Evolutionary conservation across 192 early-diverging fungal genomes (phyloP), one percentile per base, ranked within the genome.

Genomic region (Coemansia pectinata): DNA sequence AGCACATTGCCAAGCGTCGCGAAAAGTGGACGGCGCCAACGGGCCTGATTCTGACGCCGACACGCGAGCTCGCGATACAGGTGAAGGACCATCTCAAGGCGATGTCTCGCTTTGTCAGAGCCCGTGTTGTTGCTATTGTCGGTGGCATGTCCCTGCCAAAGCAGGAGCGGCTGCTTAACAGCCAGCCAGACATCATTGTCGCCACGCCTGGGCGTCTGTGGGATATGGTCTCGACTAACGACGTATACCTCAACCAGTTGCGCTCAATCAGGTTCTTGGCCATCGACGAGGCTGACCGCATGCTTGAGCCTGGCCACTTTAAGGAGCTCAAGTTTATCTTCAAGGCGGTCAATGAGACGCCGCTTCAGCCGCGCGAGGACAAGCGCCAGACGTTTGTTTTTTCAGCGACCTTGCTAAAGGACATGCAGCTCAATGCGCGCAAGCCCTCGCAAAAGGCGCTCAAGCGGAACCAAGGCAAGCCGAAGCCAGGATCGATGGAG

Each of bases 111-210:
- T 87, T 85, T 65, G 52, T 69, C 19, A 11, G 48, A 15, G 81
- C 62, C 41, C 93, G 85, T 40, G 83, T 96, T 23, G 86, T 91
- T 38, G 75, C 90, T 12, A 86, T 98, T 58, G 95, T 99, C 0
- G 97, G 97, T 62, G 97, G 97, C 23, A 97, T 99, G 92, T 91
- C 95, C 21, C 76, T 88, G 50, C 90, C 94, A 42, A 99, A 99
- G 74, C 97, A 99, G 75, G 85, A 89, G 41, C 86, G 97, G 11
- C 73, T 91, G 45, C 41, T 99, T 50, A 73, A 82, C 42, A 73
- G 75, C 31, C 71, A 78, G 25, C 92, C 93, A 0, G 86, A 93
- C 62, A 86, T 94, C 19, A 86, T 94, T 66, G 87, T 94, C 17
- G 93, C 91, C 15, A 94, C 93, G 19, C 93, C 93, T 23, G 93